These are phyloP conservation scores for Pseudisothecium myosuroides DNA, from an alignment of 225 moss, liverwort and hornwort species.

Conservation along the genomic window DNA sequence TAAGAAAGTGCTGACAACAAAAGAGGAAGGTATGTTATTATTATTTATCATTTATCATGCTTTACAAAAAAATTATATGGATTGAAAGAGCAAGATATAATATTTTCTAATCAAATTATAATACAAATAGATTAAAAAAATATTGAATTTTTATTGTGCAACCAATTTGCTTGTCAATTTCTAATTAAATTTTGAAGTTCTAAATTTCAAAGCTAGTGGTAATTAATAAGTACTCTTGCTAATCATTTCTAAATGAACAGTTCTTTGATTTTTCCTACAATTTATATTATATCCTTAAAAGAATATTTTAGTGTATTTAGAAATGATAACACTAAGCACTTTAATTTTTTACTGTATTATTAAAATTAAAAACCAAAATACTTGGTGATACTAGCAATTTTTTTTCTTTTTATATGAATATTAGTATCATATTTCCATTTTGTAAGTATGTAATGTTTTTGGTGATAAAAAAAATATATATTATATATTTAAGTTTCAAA, in stretches of 20 bases:
- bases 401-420: background rate
- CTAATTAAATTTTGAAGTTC: background rate
- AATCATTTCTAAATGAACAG: fast-evolving
- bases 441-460: background rate
- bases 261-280: background rate
- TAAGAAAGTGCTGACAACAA: background rate
- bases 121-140: background rate
- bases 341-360: background rate
- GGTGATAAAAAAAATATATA: background rate
- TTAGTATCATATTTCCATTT: background rate
- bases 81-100: background rate
- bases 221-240: no score
- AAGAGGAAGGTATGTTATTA: background rate
- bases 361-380: background rate
- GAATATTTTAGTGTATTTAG: background rate
- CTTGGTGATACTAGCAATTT: fast-evolving
- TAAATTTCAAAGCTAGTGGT: background rate
- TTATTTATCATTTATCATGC: background rate
- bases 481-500: no score
- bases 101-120: background rate
- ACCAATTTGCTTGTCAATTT: background rate
- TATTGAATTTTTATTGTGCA: fast-evolving
- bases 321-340: no score
- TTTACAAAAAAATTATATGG: no score
- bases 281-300: no score